These are phyloP conservation scores for Chlorociboria aeruginascens DNA, from an alignment of 495 filamentous ascomycete genomes.

Conservation along the genomic window DNA sequence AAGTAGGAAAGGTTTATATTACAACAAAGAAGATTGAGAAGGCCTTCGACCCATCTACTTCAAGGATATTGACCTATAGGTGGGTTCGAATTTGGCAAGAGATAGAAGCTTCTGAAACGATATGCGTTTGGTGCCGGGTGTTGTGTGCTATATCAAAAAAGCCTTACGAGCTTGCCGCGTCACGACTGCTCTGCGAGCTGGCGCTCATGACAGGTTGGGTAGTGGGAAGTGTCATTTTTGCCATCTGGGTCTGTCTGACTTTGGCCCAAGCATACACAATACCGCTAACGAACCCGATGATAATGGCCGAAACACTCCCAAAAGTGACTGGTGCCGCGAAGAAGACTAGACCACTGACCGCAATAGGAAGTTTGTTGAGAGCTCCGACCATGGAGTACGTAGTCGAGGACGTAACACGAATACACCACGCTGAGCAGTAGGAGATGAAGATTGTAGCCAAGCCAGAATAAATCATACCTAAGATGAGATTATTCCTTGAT, in stretches of 20 bases:
- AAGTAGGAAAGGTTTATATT: slow-evolving; percentile 11
- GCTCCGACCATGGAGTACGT: slow-evolving; percentile 98
- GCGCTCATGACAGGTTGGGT: slow-evolving; percentile 68
- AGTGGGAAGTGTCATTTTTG: slow-evolving; percentile 55
- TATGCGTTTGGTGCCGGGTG: no score
- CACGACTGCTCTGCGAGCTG: slow-evolving; percentile 83
- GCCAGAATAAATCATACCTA: slow-evolving; percentile 90
- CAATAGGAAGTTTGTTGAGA: slow-evolving; percentile 95
- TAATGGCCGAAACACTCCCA: slow-evolving; percentile 78
- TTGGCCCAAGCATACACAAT: slow-evolving; percentile 90
- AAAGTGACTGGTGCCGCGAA: slow-evolving; percentile 93
- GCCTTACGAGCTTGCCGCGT: slow-evolving; percentile 32
- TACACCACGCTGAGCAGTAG: slow-evolving; percentile 97
- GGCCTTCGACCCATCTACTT: no score
- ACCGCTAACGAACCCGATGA: slow-evolving; percentile 80
- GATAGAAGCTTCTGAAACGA: no score
- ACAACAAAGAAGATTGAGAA: slow-evolving; percentile 9
- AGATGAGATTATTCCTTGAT: slow-evolving; percentile 58
- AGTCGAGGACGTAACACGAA: slow-evolving; percentile 89
- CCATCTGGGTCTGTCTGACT: slow-evolving; percentile 59
- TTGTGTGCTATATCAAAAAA: no score
- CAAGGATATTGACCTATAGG: no score
- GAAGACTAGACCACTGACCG: slow-evolving; percentile 81
- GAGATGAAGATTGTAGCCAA: slow-evolving; percentile 95
- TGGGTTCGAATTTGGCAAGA: no score